Evolutionary conservation across 2,329 filamentous ascomycete genomes (phyloP).

Genomic region (Davidsoniella neocaledoniae): DNA sequence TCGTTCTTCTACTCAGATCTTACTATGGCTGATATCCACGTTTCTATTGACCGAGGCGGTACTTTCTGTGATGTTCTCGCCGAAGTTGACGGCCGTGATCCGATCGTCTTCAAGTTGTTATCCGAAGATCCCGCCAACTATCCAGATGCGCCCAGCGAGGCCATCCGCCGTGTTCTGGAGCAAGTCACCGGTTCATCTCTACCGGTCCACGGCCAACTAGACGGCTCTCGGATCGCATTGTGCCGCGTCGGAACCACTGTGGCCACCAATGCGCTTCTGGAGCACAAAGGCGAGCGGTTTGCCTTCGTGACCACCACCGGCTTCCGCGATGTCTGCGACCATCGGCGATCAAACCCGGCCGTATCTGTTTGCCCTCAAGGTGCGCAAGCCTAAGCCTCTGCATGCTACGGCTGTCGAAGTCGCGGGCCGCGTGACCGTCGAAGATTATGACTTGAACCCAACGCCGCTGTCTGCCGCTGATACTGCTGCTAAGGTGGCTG

Average conservation of each 20-base stretch:
- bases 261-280: slow-evolving; percentile 59
- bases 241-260: slow-evolving; percentile 73
- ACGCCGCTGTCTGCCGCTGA: slow-evolving; percentile 29
- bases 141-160: slow-evolving; percentile 76
- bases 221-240: slow-evolving; percentile 32
- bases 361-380: slow-evolving; percentile 56
- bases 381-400: slow-evolving; percentile 49
- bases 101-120: slow-evolving; percentile 72
- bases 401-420: slow-evolving; percentile 56
- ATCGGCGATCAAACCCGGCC: slow-evolving; percentile 62
- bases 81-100: slow-evolving; percentile 59
- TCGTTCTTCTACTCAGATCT: neutral
- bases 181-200: slow-evolving; percentile 7
- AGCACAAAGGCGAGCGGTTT: slow-evolving; percentile 55
- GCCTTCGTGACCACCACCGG: slow-evolving; percentile 56
- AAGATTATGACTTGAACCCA: slow-evolving; percentile 43
- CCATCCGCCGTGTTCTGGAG: slow-evolving; percentile 66
- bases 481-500: slow-evolving; percentile 18
- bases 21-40: slow-evolving; percentile 30
- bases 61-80: slow-evolving; percentile 90
- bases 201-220: slow-evolving; percentile 14
- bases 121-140: slow-evolving; percentile 87
- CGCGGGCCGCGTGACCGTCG: slow-evolving; percentile 57
- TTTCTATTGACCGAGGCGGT: slow-evolving; percentile 65
- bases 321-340: slow-evolving; percentile 52